Evolutionary conservation across 306 rosid species (phyloP), one percentile per base, ranked within the genome.

Genomic region (Calophaca sinica): DNA sequence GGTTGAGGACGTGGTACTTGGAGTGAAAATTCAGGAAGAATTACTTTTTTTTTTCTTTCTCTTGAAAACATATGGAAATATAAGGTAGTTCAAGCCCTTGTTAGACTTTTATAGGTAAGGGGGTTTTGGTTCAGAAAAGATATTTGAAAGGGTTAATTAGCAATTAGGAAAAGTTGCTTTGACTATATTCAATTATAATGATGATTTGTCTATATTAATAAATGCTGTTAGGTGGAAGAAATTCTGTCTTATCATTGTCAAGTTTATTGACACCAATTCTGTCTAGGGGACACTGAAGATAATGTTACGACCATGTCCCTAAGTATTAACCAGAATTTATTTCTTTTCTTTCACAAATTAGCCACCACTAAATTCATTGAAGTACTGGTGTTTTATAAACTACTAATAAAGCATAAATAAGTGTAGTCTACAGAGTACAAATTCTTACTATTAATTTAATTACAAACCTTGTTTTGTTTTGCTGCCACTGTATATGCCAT

Each of bases 11-110:
- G 86, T 83, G 80, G 83, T 68, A 70, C 87, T 81, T 94, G 86
- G 98, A 94, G 97, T 94, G 75, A 82, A 87, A 84, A 68, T 67
- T 73, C 96, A 88, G 97, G 71, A 85, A 90, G 69, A 84, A 51
- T 65, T 68, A 14, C 45, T 86, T 78, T 9, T 29, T n/a, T 36
- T 85, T 73, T 6, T 13, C 33, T 83, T 76, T 81, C 60, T 71
- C 55, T 62, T 75, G 42, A 36, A 72, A 71, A 55, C 61, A 70
- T 63, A 20, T 79, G 39, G 15, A 69, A 36, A 78, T 54, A 68
- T 57, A 48, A 54, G 62, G 29, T 68, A 3, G 68, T 49, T 60
- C 67, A 82, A 61, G 57, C n/a, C 38, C 72, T 42, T 82, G 71
- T 50, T 63, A 36, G 11, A 39, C 74, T 45, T 72, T 71, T 64